These are phyloP conservation scores for Strigomonas galati DNA, from an alignment of 208 protist genomes.

Conservation along the genomic window DNA sequence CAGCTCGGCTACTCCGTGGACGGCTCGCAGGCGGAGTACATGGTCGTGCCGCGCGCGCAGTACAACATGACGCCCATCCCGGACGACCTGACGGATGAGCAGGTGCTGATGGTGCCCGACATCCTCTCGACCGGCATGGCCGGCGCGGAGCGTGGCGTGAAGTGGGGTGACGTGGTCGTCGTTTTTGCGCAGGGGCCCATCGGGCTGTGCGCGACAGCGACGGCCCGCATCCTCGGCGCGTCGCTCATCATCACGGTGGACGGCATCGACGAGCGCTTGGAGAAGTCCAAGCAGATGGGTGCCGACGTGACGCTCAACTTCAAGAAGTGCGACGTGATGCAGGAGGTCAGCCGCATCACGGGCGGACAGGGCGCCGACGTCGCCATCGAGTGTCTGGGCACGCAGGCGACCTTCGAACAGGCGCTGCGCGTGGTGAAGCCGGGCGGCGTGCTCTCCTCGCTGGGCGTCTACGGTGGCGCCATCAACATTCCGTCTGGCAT, in stretches of 20 bases:
- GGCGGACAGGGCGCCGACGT: slow-evolving; percentile 34
- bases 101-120: slow-evolving; percentile 33
- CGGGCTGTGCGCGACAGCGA: slow-evolving; percentile 26
- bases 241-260: slow-evolving; percentile 29
- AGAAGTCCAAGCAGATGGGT: slow-evolving; percentile 22
- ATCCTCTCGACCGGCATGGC: slow-evolving; percentile 29
- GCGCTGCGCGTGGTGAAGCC: slow-evolving; percentile 31
- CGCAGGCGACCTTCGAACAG: slow-evolving; percentile 24
- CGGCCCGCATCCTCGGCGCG: slow-evolving; percentile 26
- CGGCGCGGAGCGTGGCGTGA: slow-evolving; percentile 23
- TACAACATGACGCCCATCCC: slow-evolving; percentile 23
- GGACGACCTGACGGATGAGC: slow-evolving; percentile 25
- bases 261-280: slow-evolving; percentile 24
- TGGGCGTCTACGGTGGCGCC: slow-evolving; percentile 31
- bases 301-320: slow-evolving; percentile 29
- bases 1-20: slow-evolving; percentile 29
- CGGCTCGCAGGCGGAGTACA: slow-evolving; percentile 34
- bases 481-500: slow-evolving; percentile 16
- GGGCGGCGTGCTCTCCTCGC: slow-evolving; percentile 28
- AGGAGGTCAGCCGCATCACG: slow-evolving; percentile 31
- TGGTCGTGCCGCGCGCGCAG: slow-evolving; percentile 23
- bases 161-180: slow-evolving; percentile 30
- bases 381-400: slow-evolving; percentile 28
- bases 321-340: slow-evolving; percentile 29
- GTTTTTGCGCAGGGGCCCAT: slow-evolving; percentile 34